Evolutionary conservation across 2,329 filamentous ascomycete species (phyloP).

Genomic region (Arthrobotrys musiformis): DNA sequence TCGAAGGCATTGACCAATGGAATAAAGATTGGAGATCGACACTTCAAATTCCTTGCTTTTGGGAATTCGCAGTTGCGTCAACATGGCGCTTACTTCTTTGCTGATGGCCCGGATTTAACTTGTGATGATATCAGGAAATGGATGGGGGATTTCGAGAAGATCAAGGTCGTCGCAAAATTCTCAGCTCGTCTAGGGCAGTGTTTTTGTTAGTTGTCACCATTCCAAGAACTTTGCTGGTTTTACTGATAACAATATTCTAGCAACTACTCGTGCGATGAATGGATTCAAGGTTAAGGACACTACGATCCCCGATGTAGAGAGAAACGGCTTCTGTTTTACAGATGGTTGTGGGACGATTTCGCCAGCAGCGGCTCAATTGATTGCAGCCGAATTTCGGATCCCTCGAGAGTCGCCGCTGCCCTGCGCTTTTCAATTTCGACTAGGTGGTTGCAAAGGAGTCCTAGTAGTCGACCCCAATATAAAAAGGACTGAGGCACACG

Average conservation of each 20-base stretch:
- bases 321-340: constrained; percentile 78
- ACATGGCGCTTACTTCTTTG: constrained; percentile 92
- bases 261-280: constrained; percentile 81
- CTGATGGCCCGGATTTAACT: constrained; percentile 73
- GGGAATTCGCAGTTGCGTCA: constrained; percentile 96
- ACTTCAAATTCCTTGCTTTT: constrained; percentile 90
- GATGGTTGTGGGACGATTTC: constrained; percentile 97
- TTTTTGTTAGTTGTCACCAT: constrained; percentile 69
- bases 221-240: background rate
- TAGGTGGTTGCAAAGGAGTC: constrained; percentile 92
- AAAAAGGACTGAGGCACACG: constrained; percentile 62
- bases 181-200: constrained; percentile 91
- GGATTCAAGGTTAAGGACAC: constrained; percentile 71
- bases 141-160: constrained; percentile 87
- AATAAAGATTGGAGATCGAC: constrained; percentile 81
- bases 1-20: constrained; percentile 78
- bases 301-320: constrained; percentile 75
- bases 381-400: constrained; percentile 76
- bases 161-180: constrained; percentile 86
- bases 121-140: constrained; percentile 81
- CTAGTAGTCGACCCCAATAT: constrained; percentile 78
- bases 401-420: constrained; percentile 70
- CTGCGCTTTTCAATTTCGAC: constrained; percentile 89
- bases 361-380: constrained; percentile 76
- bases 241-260: constrained; percentile 22